Evolutionary conservation across 305 asterid genomes (phyloP).

Genomic region (Solanum chacoense): DNA sequence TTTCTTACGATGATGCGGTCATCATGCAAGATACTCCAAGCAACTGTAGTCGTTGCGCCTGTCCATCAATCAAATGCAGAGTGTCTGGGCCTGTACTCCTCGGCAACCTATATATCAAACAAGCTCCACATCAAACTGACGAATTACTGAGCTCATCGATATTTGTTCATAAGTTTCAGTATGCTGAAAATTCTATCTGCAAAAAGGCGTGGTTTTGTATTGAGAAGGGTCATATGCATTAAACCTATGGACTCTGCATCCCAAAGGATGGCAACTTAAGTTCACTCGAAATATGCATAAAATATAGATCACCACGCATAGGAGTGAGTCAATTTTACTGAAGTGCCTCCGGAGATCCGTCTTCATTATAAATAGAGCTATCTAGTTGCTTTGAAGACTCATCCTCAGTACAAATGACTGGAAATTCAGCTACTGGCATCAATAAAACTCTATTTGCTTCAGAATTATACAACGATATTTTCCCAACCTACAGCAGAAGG

Average conservation of each 20-base stretch:
- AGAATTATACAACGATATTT: slow-evolving; percentile 40
- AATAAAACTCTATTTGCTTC: slow-evolving; percentile 36
- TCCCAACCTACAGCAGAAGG: slow-evolving; percentile 56
- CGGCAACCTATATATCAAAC: too few relatives aligned
- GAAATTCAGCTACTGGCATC: slow-evolving; percentile 56
- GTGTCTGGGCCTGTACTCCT: too few relatives aligned
- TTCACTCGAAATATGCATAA: background rate
- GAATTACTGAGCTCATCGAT: too few relatives aligned
- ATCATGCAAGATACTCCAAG: too few relatives aligned
- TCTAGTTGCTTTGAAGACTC: slow-evolving; percentile 32
- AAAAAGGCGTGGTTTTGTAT: background rate
- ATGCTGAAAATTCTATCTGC: slow-evolving; percentile 60
- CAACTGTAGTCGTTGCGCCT: too few relatives aligned
- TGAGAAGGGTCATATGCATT: slow-evolving; percentile 1
- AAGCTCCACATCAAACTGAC: too few relatives aligned
- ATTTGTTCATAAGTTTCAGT: too few relatives aligned
- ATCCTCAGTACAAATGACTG: slow-evolving; percentile 37
- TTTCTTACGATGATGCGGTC: too few relatives aligned
- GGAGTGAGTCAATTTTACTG: background rate
- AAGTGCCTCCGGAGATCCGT: slow-evolving; percentile 80
- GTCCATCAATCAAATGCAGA: too few relatives aligned
- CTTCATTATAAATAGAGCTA: slow-evolving; percentile 51
- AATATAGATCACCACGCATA: background rate
- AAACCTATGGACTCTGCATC: background rate
- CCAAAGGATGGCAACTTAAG: background rate